phyloP scores from a whole-genome alignment of 139 green algal species.

The Pleodorina starrii region DNA sequence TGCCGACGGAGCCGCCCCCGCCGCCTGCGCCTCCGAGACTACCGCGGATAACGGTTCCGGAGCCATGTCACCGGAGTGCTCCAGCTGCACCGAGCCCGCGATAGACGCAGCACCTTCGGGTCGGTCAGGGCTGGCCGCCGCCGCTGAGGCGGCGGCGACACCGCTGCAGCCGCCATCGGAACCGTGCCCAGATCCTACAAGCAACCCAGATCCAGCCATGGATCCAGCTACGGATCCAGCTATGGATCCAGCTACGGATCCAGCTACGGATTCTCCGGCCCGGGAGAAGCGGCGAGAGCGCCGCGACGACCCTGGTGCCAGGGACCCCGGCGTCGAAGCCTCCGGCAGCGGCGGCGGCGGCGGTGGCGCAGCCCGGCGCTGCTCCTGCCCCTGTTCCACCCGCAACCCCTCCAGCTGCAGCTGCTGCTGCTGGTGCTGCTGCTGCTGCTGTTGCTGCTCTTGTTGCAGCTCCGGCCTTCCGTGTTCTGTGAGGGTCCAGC shows the following conservation, averaged over 20 bases:
- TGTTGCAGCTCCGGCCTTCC: neutral
- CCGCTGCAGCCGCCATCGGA: too few species aligned
- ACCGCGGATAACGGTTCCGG: too few species aligned
- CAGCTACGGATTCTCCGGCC: neutral
- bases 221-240: constrained; percentile 1
- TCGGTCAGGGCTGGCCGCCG: too few species aligned
- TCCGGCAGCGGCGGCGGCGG: too few species aligned
- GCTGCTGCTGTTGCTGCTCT: neutral
- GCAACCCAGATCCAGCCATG: too few species aligned
- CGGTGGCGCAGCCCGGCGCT: neutral
- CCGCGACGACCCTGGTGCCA: too few species aligned
- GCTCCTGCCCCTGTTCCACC: neutral
- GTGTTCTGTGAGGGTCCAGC: constrained; percentile 12
- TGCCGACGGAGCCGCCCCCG: neutral
- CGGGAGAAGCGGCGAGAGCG: neutral
- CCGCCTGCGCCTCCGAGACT: too few species aligned
- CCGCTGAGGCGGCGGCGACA: neutral
- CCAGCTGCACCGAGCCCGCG: neutral
- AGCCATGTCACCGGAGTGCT: neutral
- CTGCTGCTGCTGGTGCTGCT: neutral
- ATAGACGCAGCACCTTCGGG: neutral
- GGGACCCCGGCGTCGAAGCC: too few species aligned
- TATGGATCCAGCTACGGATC: neutral
- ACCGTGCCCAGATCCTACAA: too few species aligned
- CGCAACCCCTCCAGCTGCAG: neutral